These are phyloP conservation scores for Globisporangium mamillatum DNA, from an alignment of 352 stramenopile genomes.

Conservation along the genomic window DNA sequence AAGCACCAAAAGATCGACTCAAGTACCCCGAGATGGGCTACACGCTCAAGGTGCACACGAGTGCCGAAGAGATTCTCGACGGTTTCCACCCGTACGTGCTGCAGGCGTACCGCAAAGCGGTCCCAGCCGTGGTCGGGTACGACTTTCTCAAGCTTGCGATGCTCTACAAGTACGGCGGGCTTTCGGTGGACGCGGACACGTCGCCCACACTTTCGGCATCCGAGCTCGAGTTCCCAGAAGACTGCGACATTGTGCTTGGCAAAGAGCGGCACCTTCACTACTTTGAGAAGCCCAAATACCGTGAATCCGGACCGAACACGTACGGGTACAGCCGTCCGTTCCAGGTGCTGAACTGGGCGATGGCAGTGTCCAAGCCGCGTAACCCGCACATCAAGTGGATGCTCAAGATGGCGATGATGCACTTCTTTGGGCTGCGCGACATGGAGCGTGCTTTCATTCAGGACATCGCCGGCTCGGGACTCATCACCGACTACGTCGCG, in stretches of 20 bases:
- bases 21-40: constrained; percentile 12
- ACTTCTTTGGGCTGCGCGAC: constrained; percentile 20
- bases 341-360: constrained; percentile 23
- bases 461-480: constrained; percentile 17
- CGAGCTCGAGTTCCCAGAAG: constrained; percentile 3
- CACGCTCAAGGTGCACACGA: constrained; percentile 15
- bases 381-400: constrained; percentile 18
- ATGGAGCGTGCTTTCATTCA: constrained; percentile 18
- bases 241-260: constrained; percentile 14
- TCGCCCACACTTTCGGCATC: constrained; percentile 2
- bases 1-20: neutral
- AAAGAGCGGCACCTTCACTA: constrained; percentile 15
- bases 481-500: constrained; percentile 22
- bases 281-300: constrained; percentile 10
- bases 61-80: constrained; percentile 14
- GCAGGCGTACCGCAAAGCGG: neutral
- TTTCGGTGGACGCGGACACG: constrained; percentile 4
- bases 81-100: constrained; percentile 16
- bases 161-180: constrained; percentile 1
- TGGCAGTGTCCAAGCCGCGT: constrained; percentile 9
- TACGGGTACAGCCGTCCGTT: constrained; percentile 18
- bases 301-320: constrained; percentile 3
- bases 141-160: constrained; percentile 16
- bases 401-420: constrained; percentile 15
- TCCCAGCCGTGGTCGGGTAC: constrained; percentile 5